Evolutionary conservation across 2,329 filamentous ascomycete species (phyloP), one percentile per base, ranked within the genome.

Genomic region (Colletotrichum echinochloae): DNA sequence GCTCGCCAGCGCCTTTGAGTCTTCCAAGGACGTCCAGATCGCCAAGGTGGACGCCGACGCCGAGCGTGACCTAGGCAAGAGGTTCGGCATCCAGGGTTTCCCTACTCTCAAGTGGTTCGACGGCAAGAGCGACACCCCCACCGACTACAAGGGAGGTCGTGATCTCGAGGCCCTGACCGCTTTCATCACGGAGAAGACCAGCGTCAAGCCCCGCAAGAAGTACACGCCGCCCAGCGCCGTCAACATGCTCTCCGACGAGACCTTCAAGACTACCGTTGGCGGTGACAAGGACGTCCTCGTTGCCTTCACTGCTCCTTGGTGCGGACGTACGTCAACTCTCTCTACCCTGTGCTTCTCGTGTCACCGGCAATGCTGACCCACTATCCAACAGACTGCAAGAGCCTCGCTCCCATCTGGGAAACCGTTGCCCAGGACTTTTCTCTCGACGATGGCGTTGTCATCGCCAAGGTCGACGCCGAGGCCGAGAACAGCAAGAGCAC

Each of bases 31-130:
- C 78, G 89, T 99, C 65, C 91, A 91, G 79, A 94, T 99, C 78
- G 96, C 92, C 76, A 99, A 98, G 84, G 95, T 99, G 75, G 95
- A 99, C 79, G 96, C 95, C 70, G 96, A 99, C 80, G 90, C 91
- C 68, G 91, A 99, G 86, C 93, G 92, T 81, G 85, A 89, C 23
- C 86, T 99, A 73, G 95, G 95, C 75, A 92, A 93, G 87, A 88
- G 90, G 74, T 98, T 95, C 78, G 94, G 92, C 52, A 89, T 99
- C 59, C 92, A 96, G 83, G 97, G 97, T 26, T 99, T 98, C 86
- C 96, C 96, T 26, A 99, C 96, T 0, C 85, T 99, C 78, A 99
- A 99, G 84, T 99, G 90, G 88, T 99, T 99, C 78, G 95, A 98
- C 82, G 96, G 96, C 76, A 97, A 97, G 88, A 95, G 92, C 80